Evolutionary conservation across 192 early-diverging fungal species (phyloP).

Genomic region (Coemansia sp.): DNA sequence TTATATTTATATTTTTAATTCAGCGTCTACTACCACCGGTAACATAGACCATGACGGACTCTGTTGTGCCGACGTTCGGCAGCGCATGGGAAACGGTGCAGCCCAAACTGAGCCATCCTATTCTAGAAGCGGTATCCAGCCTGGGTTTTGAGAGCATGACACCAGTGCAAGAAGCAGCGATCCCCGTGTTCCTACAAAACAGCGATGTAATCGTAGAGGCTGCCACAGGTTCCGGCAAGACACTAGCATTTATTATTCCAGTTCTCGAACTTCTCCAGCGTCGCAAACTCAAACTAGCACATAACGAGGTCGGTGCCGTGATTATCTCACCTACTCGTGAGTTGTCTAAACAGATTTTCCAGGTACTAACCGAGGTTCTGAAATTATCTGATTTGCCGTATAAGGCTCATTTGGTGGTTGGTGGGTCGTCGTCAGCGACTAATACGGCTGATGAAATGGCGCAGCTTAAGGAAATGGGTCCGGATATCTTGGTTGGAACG

Average conservation of each 20-base stretch:
- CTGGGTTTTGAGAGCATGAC: constrained; percentile 88
- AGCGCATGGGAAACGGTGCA: constrained; percentile 64
- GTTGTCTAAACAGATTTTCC: constrained; percentile 82
- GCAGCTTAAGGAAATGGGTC: constrained; percentile 59
- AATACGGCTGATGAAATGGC: constrained; percentile 45
- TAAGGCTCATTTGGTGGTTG: constrained; percentile 45
- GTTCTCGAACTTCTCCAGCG: constrained; percentile 83
- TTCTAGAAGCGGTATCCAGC: constrained; percentile 59
- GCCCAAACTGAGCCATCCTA: constrained; percentile 57
- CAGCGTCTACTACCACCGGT: neutral
- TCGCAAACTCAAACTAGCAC: constrained; percentile 59
- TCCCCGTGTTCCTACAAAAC: constrained; percentile 87
- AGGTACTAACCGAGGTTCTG: constrained; percentile 68
- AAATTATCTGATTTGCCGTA: constrained; percentile 15
- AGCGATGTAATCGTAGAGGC: constrained; percentile 98
- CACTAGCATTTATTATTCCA: constrained; percentile 88
- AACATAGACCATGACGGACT: constrained; percentile 19
- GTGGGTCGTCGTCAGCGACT: constrained; percentile 46
- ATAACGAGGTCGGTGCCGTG: constrained; percentile 81
- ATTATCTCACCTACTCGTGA: constrained; percentile 89
- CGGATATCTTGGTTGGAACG: constrained; percentile 86
- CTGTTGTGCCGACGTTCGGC: constrained; percentile 59
- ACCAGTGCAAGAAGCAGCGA: constrained; percentile 88
- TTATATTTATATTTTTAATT: no score
- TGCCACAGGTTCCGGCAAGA: constrained; percentile 96